Base-by-base conservation (phyloP, 805 yeast genomes). In the Priceomyces carsonii region DNA sequence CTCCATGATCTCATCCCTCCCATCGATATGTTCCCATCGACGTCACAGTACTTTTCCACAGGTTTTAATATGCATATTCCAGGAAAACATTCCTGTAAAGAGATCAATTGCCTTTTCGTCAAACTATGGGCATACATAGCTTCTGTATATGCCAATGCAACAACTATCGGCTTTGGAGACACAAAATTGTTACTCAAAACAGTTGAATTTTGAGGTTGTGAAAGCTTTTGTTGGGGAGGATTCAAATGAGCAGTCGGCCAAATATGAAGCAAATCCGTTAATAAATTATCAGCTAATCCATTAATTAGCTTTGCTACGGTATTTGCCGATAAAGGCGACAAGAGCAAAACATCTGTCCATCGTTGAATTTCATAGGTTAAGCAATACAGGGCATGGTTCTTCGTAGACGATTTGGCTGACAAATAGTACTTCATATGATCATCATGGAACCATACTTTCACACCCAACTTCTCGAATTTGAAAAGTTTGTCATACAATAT, bases 1-100 rank as follows among this genome's bases (percentile, higher is more conserved):
- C 47, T 32, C 57, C 60, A 55, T 3, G 56, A 42, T 23, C 59
- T 39, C 59, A 55, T 53, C 6, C 60, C 60, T 3, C 60, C 60
- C 60, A 55, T 55, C 6, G 54, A 37, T n/a, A 55, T 55, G 26
- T 52, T 52, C 2, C 60, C 60, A 33, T 52, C 55, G 6, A 45
- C 44, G 33, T 52, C 55, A 16, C 49, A 50, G 23, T 45, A 50
- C 26, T 55, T 55, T 26, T 55, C 60, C 10, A 53, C 58, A 9
- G 60, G 60, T 29, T 55, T 53, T 27, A 55, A 43, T 9, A 55
- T 48, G 7, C 40, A 32, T 48, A 53, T 50, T 25, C 49, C 48
- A 4, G 57, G 55, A 29, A 47, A 53, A 3, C 49, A 46, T 32
- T 55, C 59, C 32, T 49, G 57, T 17, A 55, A 40, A 18, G 40